These are phyloP conservation scores for Mallotus japonicus DNA, from an alignment of 441 rosid species.

Conservation along the genomic window DNA sequence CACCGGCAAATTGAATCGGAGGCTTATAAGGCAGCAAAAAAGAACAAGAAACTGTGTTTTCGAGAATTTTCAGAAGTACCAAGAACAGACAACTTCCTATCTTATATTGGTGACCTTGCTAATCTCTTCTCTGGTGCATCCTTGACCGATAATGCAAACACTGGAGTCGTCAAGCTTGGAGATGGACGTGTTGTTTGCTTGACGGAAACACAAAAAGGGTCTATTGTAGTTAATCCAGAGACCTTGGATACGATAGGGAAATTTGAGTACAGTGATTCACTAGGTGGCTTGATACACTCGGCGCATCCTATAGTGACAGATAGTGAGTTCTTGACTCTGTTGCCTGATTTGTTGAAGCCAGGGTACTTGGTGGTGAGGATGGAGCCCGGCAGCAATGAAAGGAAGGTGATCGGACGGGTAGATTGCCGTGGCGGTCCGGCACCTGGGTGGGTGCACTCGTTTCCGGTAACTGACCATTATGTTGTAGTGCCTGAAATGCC, in stretches of 20 bases:
- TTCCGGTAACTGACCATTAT: constrained; percentile 85
- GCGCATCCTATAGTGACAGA: constrained; percentile 94
- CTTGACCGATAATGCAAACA: constrained; percentile 88
- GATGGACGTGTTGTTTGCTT: constrained; percentile 92
- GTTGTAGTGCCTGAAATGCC: constrained; percentile 92
- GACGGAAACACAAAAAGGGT: constrained; percentile 95
- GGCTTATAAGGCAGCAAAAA: constrained; percentile 83
- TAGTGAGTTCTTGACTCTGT: constrained; percentile 63
- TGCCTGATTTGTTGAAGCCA: constrained; percentile 76
- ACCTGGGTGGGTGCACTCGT: constrained; percentile 97
- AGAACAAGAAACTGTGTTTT: constrained; percentile 65
- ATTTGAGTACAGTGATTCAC: constrained; percentile 60
- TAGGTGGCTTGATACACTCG: constrained; percentile 79
- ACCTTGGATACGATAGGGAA: constrained; percentile 70
- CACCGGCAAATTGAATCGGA: constrained; percentile 85
- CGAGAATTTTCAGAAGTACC: constrained; percentile 95
- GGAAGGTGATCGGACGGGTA: constrained; percentile 85
- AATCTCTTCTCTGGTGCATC: constrained; percentile 86
- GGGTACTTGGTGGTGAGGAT: constrained; percentile 82
- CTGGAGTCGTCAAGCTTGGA: constrained; percentile 81
- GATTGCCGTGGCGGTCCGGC: constrained; percentile 74
- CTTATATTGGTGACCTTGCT: constrained; percentile 66
- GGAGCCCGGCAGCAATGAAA: constrained; percentile 67
- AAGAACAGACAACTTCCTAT: constrained; percentile 50
- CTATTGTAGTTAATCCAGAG: constrained; percentile 62